Evolutionary conservation across 2,329 filamentous ascomycete genomes (phyloP).

Genomic region (Claviceps capensis): DNA sequence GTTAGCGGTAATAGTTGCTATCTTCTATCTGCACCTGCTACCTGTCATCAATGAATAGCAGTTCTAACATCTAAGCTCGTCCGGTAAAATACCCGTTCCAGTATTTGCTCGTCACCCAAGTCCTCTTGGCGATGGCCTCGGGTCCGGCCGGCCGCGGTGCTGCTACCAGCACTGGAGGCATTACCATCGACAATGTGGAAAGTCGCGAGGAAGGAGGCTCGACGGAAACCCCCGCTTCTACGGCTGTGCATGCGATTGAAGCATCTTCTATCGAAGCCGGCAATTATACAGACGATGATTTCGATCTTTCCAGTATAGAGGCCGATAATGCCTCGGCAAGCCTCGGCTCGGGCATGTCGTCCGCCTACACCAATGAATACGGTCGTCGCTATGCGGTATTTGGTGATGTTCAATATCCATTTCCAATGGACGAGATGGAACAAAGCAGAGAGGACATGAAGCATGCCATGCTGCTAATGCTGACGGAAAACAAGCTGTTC

Average conservation of each 20-base stretch:
- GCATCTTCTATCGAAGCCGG: slow-evolving; percentile 1
- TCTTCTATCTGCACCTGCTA: not conserved
- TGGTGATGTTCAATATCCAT: slow-evolving; percentile 20
- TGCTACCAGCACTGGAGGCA: too few relatives aligned
- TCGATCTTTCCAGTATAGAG: slow-evolving; percentile 2
- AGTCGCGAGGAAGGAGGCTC: not conserved
- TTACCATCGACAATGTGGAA: too few relatives aligned
- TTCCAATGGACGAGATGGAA: slow-evolving; percentile 25
- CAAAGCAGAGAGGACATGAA: slow-evolving; percentile 26
- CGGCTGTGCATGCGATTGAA: slow-evolving; percentile 1
- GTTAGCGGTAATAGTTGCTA: not conserved
- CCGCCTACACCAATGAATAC: slow-evolving; percentile 6
- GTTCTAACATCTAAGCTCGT: not conserved
- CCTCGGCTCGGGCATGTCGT: slow-evolving; percentile 6
- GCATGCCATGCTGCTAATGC: slow-evolving; percentile 23
- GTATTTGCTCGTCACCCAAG: not conserved
- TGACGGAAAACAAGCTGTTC: slow-evolving; percentile 23
- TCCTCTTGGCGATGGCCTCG: slow-evolving; percentile 1
- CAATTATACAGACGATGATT: slow-evolving; percentile 4
- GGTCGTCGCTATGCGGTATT: slow-evolving; percentile 19
- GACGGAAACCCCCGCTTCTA: not conserved
- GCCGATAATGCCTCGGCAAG: slow-evolving; percentile 3
- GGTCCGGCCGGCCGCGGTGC: not conserved
- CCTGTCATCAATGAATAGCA: not conserved
- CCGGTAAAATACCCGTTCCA: not conserved